phyloP scores from a whole-genome alignment of 169 alveolate genomes.

The Plasmodium billcollinsi region DNA sequence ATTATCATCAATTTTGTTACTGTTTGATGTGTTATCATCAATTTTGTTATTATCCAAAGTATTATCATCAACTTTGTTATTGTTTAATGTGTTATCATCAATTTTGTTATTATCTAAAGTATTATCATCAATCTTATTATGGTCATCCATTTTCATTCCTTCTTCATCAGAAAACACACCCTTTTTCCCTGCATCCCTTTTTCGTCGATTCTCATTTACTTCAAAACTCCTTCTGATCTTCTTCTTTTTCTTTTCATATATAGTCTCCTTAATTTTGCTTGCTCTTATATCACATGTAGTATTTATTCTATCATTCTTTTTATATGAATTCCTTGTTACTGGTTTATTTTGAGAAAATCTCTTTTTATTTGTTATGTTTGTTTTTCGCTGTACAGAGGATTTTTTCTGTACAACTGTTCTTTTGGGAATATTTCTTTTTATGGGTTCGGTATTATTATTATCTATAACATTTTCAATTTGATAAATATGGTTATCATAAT shows the following conservation, averaged over 20 bases:
- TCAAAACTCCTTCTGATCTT: neutral
- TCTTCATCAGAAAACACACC: too few species aligned
- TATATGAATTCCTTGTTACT: conserved; percentile 19
- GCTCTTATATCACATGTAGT: neutral
- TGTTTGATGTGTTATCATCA: too few species aligned
- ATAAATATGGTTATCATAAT: conserved; percentile 6
- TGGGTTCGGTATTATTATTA: neutral
- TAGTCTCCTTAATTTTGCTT: neutral
- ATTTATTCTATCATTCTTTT: conserved; percentile 9
- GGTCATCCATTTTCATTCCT: too few species aligned
- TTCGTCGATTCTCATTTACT: too few species aligned
- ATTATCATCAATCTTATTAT: too few species aligned
- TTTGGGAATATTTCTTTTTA: neutral
- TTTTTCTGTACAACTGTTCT: too few species aligned
- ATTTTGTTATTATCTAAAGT: too few species aligned
- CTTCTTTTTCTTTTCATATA: neutral
- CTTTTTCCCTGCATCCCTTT: too few species aligned
- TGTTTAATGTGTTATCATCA: too few species aligned
- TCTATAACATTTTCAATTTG: neutral
- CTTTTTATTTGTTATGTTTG: conserved; percentile 24
- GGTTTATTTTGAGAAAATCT: conserved; percentile 14
- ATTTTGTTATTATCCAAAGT: too few species aligned
- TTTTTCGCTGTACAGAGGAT: neutral
- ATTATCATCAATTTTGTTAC: too few species aligned
- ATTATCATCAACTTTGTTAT: too few species aligned